Percentiles rank a stretch among this genome's conserved stretches.
phyloP scores from a whole-genome alignment of 1,139 yeast species.

The Eremothecium cymbalariae region DNA sequence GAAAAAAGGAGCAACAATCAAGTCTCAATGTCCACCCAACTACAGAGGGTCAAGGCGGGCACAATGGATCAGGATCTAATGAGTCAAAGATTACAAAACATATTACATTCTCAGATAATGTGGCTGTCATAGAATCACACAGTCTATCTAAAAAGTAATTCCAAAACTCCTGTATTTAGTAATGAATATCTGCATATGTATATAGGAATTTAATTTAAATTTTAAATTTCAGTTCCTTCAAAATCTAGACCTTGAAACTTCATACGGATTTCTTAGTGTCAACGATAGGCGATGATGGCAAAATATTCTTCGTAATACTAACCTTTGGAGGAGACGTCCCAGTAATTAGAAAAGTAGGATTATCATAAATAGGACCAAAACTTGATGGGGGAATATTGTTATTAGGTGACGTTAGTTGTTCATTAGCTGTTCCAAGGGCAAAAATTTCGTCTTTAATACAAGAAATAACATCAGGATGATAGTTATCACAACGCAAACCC shows the following conservation, averaged over 20 bases:
- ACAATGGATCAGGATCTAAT: neutral
- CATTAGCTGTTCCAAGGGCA: conserved; percentile 18
- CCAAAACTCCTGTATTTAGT: conserved; percentile 1
- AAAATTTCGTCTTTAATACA: conserved; percentile 19
- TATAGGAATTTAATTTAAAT: neutral
- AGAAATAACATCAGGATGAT: conserved; percentile 10
- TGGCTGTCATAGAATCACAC: conserved; percentile 1
- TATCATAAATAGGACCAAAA: neutral
- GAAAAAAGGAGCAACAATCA: conserved; percentile 1
- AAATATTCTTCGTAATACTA: conserved; percentile 19
- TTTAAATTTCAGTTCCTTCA: neutral
- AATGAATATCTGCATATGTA: neutral
- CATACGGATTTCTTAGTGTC: conserved; percentile 1
- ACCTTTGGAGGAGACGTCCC: conserved; percentile 30
- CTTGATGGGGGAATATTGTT: conserved; percentile 4
- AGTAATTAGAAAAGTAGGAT: conserved; percentile 16
- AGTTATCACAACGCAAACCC: conserved; percentile 9
- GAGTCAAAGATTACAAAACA: neutral
- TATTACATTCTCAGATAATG: conserved; percentile 1
- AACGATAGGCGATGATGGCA: neutral
- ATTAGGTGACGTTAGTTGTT: conserved; percentile 12
- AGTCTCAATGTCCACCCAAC: neutral
- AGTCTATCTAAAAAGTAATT: neutral
- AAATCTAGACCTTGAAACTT: neutral
- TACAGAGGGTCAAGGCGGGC: neutral